phyloP scores from a whole-genome alignment of 2,329 filamentous ascomycete species.

The Fusarium sp. region DNA sequence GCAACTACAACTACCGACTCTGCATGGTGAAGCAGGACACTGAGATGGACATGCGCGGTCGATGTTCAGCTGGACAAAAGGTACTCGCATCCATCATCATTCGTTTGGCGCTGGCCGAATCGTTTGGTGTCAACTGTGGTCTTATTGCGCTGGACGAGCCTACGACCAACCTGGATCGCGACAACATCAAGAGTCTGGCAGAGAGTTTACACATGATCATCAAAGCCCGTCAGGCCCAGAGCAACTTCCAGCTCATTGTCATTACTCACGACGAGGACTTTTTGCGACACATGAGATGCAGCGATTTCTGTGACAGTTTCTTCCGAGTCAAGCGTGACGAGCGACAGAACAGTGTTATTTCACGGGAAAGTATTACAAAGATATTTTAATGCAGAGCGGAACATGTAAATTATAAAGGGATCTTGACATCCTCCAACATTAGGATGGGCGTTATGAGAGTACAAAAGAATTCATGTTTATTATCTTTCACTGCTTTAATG shows the following conservation, averaged over 20 bases:
- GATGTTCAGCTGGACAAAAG: constrained; percentile 96
- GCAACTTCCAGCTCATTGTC: constrained; percentile 97
- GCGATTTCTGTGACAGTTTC: constrained; percentile 92
- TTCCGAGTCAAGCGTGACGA: constrained; percentile 87
- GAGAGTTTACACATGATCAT: constrained; percentile 90
- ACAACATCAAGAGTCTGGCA: constrained; percentile 93
- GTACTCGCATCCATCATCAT: constrained; percentile 98
- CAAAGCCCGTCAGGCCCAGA: constrained; percentile 81
- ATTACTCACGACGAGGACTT: constrained; percentile 99
- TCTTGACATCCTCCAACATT: neutral
- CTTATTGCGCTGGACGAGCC: constrained; percentile 97
- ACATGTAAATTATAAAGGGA: constrained; percentile 14
- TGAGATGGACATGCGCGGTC: constrained; percentile 99
- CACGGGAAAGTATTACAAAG: constrained; percentile 71
- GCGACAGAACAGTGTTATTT: constrained; percentile 88
- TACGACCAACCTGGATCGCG: constrained; percentile 93
- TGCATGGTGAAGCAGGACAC: constrained; percentile 98
- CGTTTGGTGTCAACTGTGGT: constrained; percentile 95
- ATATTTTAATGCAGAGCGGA: constrained; percentile 49
- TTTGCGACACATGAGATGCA: constrained; percentile 89
- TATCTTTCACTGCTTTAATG: neutral
- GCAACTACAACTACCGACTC: constrained; percentile 95
- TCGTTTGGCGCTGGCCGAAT: constrained; percentile 93
- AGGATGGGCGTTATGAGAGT: constrained; percentile 11
- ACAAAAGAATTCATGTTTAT: constrained; percentile 10